Evolutionary conservation across 495 filamentous ascomycete species (phyloP), one percentile per base, ranked within the genome.

Genomic region (Antarctomyces pellizariae): DNA sequence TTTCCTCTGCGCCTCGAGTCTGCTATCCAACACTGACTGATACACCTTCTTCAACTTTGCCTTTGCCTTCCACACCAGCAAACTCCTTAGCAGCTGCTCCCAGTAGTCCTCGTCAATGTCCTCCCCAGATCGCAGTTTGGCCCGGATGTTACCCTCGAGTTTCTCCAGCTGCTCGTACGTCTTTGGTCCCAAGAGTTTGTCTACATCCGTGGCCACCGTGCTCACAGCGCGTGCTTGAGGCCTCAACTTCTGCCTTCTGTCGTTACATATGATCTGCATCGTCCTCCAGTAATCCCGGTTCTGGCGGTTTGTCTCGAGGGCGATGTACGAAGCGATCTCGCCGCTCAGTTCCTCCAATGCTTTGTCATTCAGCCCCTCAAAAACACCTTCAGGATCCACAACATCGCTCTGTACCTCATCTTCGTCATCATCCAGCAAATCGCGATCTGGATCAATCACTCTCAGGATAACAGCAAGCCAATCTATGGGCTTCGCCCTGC

Each of bases 41-140:
- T 72, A 86, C 5, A 93, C 66, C 23, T 67, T 69, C 48, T 73
- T 71, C 18, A 97, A 50, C 39, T 75, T 77, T 2, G 84, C 79
- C 42, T 75, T 79, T 3, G 84, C 78, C 49, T 93, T 95, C 67
- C 75, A 92, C 2, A 90, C 68, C 8, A 71, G 56, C 21, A 97
- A 52, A 41, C 73, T 90, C 35, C 71, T 66, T 25, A 95, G 56
- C 2, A 97, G 60, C 39, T 89, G 75, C 37, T 90, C 80, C 86
- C 86, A 97, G 46, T 95, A 97, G 45, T 97, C 86, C 3, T 73
- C 77, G 52, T 97, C 89, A 41, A 95, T 80, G 6, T 76, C 73
- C 44, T 93, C 82, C 36, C 90, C 71, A 7, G 78, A 86, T 22
- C 71, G 58, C 20, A 97, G 47, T 47, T 95, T 97, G 5, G 53